Evolutionary conservation across 768 basidiomycete genomes (phyloP).

Genomic region (Psilocybe cubensis): DNA sequence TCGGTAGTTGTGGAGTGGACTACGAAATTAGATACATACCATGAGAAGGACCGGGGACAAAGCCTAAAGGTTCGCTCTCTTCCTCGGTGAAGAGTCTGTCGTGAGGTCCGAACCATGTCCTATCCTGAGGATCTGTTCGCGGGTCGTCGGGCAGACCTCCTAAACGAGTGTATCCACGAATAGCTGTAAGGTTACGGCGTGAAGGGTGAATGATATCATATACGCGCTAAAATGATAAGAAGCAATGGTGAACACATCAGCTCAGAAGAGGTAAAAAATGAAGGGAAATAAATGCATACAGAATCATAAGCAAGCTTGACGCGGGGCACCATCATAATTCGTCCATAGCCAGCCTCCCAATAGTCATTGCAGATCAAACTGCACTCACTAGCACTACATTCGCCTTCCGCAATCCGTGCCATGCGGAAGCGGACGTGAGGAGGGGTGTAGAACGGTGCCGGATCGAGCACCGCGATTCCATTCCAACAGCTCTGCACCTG

Average conservation of each 20-base stretch:
- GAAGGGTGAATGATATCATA: conserved; percentile 93
- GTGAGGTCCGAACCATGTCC: conserved; percentile 98
- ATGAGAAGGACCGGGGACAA: conserved; percentile 80
- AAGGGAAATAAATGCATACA: conserved; percentile 44
- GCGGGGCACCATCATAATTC: conserved; percentile 97
- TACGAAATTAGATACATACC: conserved; percentile 60
- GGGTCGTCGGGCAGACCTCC: conserved; percentile 96
- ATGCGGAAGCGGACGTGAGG: conserved; percentile 95
- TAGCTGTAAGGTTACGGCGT: conserved; percentile 92
- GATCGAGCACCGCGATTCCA: conserved; percentile 93
- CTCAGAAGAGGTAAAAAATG: not conserved
- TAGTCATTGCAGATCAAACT: conserved; percentile 98
- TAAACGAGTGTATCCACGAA: conserved; percentile 90
- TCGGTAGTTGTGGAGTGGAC: no score
- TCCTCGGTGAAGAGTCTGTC: conserved; percentile 92
- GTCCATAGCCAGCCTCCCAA: conserved; percentile 93
- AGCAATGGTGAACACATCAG: not conserved
- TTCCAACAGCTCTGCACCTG: conserved; percentile 99
- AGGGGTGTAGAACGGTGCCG: conserved; percentile 91
- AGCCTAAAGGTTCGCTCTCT: conserved; percentile 77
- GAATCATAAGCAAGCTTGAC: conserved; percentile 96
- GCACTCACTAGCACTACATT: conserved; percentile 96
- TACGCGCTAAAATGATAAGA: conserved; percentile 77
- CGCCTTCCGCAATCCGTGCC: conserved; percentile 85
- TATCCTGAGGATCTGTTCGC: conserved; percentile 94